A percentile compares a stretch with the other conserved stretches of the same genome.
Evolutionary conservation across 2,329 filamentous ascomycete genomes (phyloP).

Genomic region (Pseudogymnoascus sp.): DNA sequence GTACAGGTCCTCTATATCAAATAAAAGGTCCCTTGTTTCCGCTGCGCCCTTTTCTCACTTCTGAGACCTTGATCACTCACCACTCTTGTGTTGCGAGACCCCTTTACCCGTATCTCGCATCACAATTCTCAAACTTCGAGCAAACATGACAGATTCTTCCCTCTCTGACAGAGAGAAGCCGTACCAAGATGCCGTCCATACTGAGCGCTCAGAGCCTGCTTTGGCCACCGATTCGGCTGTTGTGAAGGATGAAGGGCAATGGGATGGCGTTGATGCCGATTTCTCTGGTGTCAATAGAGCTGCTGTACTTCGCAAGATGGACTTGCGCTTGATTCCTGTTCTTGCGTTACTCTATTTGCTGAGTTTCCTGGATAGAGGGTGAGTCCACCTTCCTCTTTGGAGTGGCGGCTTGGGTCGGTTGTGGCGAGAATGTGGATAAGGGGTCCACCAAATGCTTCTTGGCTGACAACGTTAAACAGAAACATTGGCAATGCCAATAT

Average conservation of each 20-base stretch:
- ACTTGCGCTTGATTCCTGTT: conserved; percentile 55
- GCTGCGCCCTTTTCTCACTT: neutral
- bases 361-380: conserved; percentile 59
- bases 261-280: neutral
- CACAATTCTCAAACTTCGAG: neutral
- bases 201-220: neutral
- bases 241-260: neutral
- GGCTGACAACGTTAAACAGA: conserved; percentile 39
- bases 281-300: neutral
- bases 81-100: neutral
- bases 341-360: conserved; percentile 66
- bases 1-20: neutral
- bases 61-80: neutral
- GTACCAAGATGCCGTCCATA: neutral
- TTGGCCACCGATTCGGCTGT: neutral
- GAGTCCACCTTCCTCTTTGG: neutral
- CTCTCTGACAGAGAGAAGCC: conserved; percentile 1
- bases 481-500: conserved; percentile 49
- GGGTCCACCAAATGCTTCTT: neutral
- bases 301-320: conserved; percentile 38
- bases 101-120: neutral
- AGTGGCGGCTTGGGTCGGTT: neutral
- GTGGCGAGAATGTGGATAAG: neutral
- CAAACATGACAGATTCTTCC: neutral
- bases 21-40: neutral